A percentile compares a stretch with the other conserved stretches of the same genome.
phyloP scores from a whole-genome alignment of 306 rosid genomes.

The Quercus alba region DNA sequence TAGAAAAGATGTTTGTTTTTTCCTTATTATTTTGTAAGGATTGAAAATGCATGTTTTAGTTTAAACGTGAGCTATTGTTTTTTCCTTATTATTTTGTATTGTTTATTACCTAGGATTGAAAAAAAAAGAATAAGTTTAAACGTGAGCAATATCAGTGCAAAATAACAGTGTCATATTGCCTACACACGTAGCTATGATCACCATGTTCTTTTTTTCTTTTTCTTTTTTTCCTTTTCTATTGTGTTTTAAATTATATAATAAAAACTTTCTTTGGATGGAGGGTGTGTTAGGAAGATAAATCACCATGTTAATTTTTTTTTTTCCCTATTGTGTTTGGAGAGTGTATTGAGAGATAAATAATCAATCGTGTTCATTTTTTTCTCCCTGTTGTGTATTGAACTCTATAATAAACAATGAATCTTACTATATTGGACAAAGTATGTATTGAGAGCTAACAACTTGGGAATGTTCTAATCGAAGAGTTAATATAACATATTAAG shows the following conservation, averaged over 20 bases:
- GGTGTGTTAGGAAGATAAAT: too few relatives aligned
- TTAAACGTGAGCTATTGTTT: background rate
- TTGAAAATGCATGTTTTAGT: too few relatives aligned
- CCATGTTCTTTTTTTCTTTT: background rate
- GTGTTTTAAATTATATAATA: background rate
- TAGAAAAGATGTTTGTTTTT: background rate
- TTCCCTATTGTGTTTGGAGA: too few relatives aligned
- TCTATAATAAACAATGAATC: too few relatives aligned
- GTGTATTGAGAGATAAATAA: too few relatives aligned
- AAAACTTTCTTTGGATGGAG: background rate
- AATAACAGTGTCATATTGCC: background rate
- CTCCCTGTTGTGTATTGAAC: too few relatives aligned
- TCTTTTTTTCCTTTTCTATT: background rate
- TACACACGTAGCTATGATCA: background rate
- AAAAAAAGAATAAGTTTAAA: background rate
- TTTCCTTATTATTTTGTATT: background rate
- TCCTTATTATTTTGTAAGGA: background rate
- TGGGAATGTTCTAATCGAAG: too few relatives aligned
- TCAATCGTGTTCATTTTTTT: too few relatives aligned
- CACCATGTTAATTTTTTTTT: too few relatives aligned
- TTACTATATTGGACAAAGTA: too few relatives aligned
- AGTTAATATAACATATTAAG: too few relatives aligned
- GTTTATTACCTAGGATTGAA: background rate
- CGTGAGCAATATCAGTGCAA: background rate
- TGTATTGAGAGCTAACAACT: too few relatives aligned